These are phyloP conservation scores for Chimonanthus praecox DNA, from an alignment of 164 flowering plant genomes.

Conservation along the genomic window DNA sequence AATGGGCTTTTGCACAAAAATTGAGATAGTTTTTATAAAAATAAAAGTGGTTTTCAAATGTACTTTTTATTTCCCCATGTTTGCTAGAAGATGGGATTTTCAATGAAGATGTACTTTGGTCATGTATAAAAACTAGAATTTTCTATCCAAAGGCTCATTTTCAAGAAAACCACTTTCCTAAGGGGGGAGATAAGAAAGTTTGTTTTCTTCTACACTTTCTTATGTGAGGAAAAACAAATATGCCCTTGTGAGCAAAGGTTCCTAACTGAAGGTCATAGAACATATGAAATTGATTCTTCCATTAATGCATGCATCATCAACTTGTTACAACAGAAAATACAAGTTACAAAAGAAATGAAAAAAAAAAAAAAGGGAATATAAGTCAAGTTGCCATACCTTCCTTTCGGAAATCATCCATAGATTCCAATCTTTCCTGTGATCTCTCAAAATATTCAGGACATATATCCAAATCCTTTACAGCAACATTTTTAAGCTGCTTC, in stretches of 20 bases:
- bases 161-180: too few species aligned
- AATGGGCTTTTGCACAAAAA: too few species aligned
- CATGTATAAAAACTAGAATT: too few species aligned
- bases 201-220: too few species aligned
- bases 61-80: too few species aligned
- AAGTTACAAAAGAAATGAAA: not conserved
- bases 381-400: slow-evolving; percentile 36
- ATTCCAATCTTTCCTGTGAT: slow-evolving; percentile 14
- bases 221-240: too few species aligned
- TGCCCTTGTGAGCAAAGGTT: not conserved
- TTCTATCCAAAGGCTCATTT: too few species aligned
- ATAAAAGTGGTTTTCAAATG: too few species aligned
- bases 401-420: slow-evolving; percentile 40
- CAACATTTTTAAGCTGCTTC: slow-evolving; percentile 22
- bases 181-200: too few species aligned
- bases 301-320: not conserved
- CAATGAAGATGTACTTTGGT: too few species aligned
- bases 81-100: too few species aligned
- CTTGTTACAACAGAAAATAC: not conserved
- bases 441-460: slow-evolving; percentile 12
- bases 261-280: not conserved
- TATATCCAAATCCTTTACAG: slow-evolving; percentile 13
- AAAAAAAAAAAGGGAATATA: not conserved
- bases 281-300: not conserved
- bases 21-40: too few species aligned